Base-by-base conservation (phyloP, 108 stramenopile species). In the Asterionellopsis glacialis region DNA sequence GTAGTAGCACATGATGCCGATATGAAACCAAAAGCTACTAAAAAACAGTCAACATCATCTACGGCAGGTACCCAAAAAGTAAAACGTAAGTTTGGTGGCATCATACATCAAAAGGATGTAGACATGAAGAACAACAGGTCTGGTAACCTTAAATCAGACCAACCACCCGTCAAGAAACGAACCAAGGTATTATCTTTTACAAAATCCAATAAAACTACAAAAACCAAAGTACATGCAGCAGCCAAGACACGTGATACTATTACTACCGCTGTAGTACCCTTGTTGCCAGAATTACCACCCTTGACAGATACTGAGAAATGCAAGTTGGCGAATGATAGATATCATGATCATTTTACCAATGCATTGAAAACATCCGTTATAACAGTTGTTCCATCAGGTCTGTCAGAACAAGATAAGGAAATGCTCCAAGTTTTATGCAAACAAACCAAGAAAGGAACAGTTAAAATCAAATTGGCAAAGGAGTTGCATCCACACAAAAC, bases 401-500 rank as follows among this genome's bases (percentile, higher is more conserved):
- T 91, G 24, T 59, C 71, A 3, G 83, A 84, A 45, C 57, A 63
- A 10, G 88, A 87, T 19, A 63, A 55, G 39, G 76, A 56, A 12
- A 38, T 63, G 21, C 68, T 89, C 45, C 65, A 69, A 41, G 42
- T 69, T 19, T 27, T 89, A 0, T 53, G 58, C 49, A 67, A 68
- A 42, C 60, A 75, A 47, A 64, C 72, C 26, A 72, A 73, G 65
- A 47, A 39, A 14, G 55, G 67, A 22, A 68, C 69, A 80, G 81
- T 83, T 13, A 65, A 51, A 51, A 42, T 91, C 22, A 85, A 85
- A 48, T 24, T 81, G 27, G 59, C 63, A 40, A 77, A 84, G 38
- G 64, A 66, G 44, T 72, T 91, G 24, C 62, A 80, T 24, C 64
- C 68, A n/a, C 71, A 74, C 44, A 85, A 73, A 41, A 88, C 87